Conservation (phyloP, 2,329 filamentous ascomycete genomes). For the Dothideomycetes sp. region DNA sequence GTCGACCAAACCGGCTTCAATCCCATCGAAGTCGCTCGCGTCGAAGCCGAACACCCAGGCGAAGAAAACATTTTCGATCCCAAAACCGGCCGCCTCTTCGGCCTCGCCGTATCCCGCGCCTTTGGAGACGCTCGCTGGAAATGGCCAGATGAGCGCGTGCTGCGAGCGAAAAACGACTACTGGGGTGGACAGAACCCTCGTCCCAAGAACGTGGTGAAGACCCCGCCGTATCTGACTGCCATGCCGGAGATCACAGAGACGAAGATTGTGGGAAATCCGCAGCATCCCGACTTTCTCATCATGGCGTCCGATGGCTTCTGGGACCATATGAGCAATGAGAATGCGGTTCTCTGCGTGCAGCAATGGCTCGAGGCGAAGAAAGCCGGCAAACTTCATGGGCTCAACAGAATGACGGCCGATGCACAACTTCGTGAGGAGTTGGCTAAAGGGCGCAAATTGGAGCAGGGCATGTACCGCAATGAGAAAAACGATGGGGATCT, state of each 20-base stretch:
- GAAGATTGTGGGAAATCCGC: constrained; percentile 29
- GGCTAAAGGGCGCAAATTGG: constrained; percentile 8
- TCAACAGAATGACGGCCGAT: constrained; percentile 5
- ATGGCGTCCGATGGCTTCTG: constrained; percentile 58
- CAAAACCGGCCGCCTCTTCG: constrained; percentile 48
- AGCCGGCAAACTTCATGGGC: background rate
- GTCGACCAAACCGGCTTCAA: constrained; percentile 58
- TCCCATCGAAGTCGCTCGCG: constrained; percentile 42
- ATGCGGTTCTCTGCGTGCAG: constrained; percentile 31
- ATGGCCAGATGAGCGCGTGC: constrained; percentile 43
- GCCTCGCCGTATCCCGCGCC: constrained; percentile 50
- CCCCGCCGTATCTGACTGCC: constrained; percentile 58
- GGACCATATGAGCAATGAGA: constrained; percentile 20
- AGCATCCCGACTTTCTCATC: constrained; percentile 46
- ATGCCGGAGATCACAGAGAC: constrained; percentile 53
- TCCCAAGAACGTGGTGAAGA: constrained; percentile 30
- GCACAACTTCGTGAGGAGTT: constrained; percentile 8
- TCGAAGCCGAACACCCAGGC: constrained; percentile 49
- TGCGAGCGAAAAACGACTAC: constrained; percentile 34
- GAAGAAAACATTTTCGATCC: constrained; percentile 45
- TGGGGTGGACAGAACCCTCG: constrained; percentile 35
- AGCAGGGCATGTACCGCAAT: constrained; percentile 24
- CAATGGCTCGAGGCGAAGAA: constrained; percentile 39
- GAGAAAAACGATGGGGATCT: constrained; percentile 25
- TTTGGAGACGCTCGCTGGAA: constrained; percentile 63